Percentiles rank a stretch among this genome's conserved stretches.
Conservation (phyloP, 352 stramenopile genomes). For the Globisporangium echinulatum region DNA sequence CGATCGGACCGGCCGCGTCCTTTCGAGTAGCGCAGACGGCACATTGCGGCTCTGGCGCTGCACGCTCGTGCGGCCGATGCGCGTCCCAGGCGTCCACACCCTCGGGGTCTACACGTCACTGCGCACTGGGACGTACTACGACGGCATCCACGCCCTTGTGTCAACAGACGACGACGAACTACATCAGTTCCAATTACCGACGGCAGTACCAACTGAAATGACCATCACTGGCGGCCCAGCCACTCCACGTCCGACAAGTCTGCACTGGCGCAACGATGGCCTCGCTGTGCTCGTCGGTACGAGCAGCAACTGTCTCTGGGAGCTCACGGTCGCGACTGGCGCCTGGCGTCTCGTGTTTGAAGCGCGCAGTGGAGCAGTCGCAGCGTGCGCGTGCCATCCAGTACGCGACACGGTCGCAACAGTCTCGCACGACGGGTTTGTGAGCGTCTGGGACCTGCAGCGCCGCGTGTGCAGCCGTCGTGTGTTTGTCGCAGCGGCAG, state of each 20-base stretch:
- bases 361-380: conserved; percentile 30
- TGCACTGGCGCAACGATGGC: conserved; percentile 53
- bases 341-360: conserved; percentile 56
- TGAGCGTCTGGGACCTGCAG: conserved; percentile 50
- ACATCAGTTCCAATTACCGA: conserved; percentile 35
- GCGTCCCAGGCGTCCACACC: conserved; percentile 52
- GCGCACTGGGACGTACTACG: conserved; percentile 32
- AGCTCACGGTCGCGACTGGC: conserved; percentile 33
- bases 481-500: conserved; percentile 20
- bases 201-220: conserved; percentile 23
- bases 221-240: background rate
- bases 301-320: conserved; percentile 61
- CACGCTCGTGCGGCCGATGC: conserved; percentile 38
- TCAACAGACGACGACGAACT: conserved; percentile 22
- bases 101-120: conserved; percentile 45
- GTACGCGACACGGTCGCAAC: conserved; percentile 35
- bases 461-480: conserved; percentile 29
- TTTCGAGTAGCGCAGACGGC: conserved; percentile 44
- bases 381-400: conserved; percentile 32
- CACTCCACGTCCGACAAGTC: conserved; percentile 43
- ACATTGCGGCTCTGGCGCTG: conserved; percentile 51
- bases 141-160: conserved; percentile 39
- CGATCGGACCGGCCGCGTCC: conserved; percentile 46
- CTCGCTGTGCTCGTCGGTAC: conserved; percentile 40
- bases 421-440: conserved; percentile 40